Base-by-base conservation (phyloP, 306 rosid genomes). In the Rosa lucieae region DNA sequence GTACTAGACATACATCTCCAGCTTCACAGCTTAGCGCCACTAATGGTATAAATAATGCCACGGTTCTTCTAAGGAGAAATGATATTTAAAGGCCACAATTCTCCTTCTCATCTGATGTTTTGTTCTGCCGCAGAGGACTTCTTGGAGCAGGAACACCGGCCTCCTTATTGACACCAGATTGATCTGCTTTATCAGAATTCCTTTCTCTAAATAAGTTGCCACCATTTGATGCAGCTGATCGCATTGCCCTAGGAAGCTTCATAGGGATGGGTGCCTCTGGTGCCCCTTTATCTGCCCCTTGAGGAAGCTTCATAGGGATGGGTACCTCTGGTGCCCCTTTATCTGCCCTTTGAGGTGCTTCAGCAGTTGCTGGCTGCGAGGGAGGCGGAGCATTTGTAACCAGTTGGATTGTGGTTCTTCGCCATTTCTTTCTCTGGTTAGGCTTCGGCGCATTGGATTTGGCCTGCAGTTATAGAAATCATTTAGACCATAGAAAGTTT, bases 21-120 rank as follows among this genome's bases (percentile, higher is more conserved):
- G 51, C 77, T 74, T 55, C 70, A 59, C 70, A 8, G 69, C 69
- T 37, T 1, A 6, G 26, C 2, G 21, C n/a, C 40, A 12, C 58
- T 23, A 14, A 32, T 46, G 71, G 47, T 20, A 63, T 47, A 76
- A 76, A 20, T 20, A 46, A 18, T 76, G 59, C 79, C 71, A 76
- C 46, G 3, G 17, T 44, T 44, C 47, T 44, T 44, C 47, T 8
- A 63, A 26, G 29, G 70, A 40, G 59, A 75, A 67, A 10, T 15
- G 29, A 32, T 47, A 29, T 55, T 83, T 68, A 92, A 48, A 81
- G 92, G 81, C 90, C 88, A 72, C 79, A 74, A 83, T 94, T 92
- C 88, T 94, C 97, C 87, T 94, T 94, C 85, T 94, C 97, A 56
- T 89, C 93, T 32, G 82, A 63, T 79, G 86, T 39, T 77, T 80